These are phyloP conservation scores for Boletus patriciae DNA, from an alignment of 768 basidiomycete species.

Conservation along the genomic window DNA sequence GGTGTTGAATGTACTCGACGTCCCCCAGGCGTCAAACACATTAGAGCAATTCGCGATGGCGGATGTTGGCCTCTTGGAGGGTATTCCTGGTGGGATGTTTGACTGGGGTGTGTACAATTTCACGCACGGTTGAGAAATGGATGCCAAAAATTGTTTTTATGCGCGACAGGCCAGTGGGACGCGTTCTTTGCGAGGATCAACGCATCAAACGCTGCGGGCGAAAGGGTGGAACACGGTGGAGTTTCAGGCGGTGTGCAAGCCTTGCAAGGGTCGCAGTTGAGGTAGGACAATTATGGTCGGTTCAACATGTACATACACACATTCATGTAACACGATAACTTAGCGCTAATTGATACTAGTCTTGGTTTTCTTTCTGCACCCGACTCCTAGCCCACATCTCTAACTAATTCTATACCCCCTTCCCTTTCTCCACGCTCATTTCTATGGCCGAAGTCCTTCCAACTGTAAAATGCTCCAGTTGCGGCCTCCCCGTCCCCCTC, in stretches of 20 bases:
- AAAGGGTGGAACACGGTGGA: conserved; percentile 1
- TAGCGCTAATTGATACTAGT: conserved; percentile 13
- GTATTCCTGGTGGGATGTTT: conserved; percentile 82
- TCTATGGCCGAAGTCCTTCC: conserved; percentile 61
- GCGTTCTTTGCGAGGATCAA: conserved; percentile 70
- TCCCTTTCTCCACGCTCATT: conserved; percentile 16
- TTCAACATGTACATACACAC: conserved; percentile 18
- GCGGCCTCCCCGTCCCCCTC: conserved; percentile 68
- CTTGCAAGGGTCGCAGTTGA: not conserved
- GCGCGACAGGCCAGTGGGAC: conserved; percentile 71
- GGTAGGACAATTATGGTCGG: not conserved
- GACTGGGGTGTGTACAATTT: conserved; percentile 69
- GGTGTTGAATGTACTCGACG: conserved; percentile 75
- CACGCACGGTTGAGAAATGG: not conserved
- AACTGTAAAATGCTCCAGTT: conserved; percentile 82
- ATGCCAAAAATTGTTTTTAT: not conserved
- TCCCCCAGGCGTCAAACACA: conserved; percentile 50
- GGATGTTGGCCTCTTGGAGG: conserved; percentile 70
- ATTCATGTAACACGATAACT: conserved; percentile 5
- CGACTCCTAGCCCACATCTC: conserved; percentile 12
- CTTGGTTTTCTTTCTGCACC: not conserved
- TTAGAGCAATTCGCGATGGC: conserved; percentile 66
- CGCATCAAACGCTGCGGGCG: conserved; percentile 4
- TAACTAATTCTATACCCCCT: conserved; percentile 29
- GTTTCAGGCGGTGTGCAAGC: too few relatives aligned